phyloP scores from a whole-genome alignment of 441 rosid species.

The Adansonia gregorii region DNA sequence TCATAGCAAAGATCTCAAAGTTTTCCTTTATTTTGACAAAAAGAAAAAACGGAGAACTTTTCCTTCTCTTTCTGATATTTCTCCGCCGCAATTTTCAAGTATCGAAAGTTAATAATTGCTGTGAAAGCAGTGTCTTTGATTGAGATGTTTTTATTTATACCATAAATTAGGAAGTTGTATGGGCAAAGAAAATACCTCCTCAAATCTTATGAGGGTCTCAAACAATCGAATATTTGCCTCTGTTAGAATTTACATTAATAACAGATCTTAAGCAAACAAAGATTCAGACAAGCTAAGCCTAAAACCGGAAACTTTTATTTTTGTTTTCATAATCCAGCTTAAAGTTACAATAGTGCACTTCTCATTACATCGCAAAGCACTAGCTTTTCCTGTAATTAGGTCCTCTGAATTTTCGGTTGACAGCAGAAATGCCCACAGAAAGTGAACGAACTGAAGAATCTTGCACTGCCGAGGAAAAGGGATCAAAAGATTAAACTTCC shows the following conservation, averaged over 20 bases:
- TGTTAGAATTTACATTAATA: constrained; percentile 35
- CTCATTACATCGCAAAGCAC: not conserved
- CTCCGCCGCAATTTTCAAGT: no score
- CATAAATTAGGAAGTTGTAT: no score
- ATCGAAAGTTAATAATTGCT: no score
- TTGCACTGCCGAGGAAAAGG: not conserved
- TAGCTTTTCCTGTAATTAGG: not conserved
- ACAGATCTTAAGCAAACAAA: not conserved
- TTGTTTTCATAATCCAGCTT: not conserved
- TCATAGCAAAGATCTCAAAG: no score
- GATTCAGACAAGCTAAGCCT: not conserved
- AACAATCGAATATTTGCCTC: constrained; percentile 83
- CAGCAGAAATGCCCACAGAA: not conserved
- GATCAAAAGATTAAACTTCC: not conserved
- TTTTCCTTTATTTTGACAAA: not conserved
- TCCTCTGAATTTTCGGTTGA: not conserved
- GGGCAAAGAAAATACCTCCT: constrained; percentile 58
- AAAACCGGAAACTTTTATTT: not conserved
- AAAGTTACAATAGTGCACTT: not conserved
- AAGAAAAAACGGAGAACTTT: not conserved
- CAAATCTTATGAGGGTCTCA: constrained; percentile 88
- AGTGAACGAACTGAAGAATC: not conserved
- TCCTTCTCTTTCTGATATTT: no score
- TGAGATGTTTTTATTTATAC: no score
- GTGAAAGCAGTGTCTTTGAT: no score